Evolutionary conservation across 495 filamentous ascomycete species (phyloP).

Genomic region (Podospora appendiculata): DNA sequence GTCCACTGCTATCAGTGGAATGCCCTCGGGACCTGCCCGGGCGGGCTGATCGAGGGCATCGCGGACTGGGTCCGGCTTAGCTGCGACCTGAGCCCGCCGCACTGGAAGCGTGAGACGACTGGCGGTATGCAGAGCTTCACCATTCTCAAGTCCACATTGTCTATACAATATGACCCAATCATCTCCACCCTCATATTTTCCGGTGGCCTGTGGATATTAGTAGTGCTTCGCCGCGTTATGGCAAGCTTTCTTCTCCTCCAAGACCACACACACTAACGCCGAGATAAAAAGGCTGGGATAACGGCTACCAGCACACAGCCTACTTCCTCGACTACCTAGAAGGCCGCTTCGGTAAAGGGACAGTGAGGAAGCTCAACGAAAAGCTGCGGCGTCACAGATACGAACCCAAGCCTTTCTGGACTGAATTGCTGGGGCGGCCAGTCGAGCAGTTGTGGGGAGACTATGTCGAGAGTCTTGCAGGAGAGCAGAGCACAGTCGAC

Average conservation of each 20-base stretch:
- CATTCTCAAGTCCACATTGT: neutral
- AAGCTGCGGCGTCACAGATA: slow-evolving; percentile 51
- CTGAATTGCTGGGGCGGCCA: slow-evolving; percentile 51
- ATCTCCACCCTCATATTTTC: neutral
- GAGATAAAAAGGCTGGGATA: slow-evolving; percentile 60
- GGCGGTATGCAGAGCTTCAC: slow-evolving; percentile 10
- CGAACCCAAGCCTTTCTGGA: slow-evolving; percentile 62
- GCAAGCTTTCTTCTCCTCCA: too few relatives aligned
- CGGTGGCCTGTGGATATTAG: too few relatives aligned
- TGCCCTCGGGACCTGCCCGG: slow-evolving; percentile 54
- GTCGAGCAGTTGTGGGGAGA: slow-evolving; percentile 68
- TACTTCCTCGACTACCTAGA: slow-evolving; percentile 82
- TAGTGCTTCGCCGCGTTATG: too few relatives aligned
- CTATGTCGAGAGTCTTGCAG: slow-evolving; percentile 36
- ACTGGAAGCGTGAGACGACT: slow-evolving; percentile 59
- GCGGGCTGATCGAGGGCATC: slow-evolving; percentile 83
- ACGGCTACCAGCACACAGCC: slow-evolving; percentile 85
- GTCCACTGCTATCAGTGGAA: slow-evolving; percentile 94
- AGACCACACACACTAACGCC: neutral
- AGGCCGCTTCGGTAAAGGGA: slow-evolving; percentile 56
- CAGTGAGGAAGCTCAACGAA: slow-evolving; percentile 68
- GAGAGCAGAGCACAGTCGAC: neutral
- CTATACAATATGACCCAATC: neutral
- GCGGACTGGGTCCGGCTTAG: slow-evolving; percentile 88
- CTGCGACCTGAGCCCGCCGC: slow-evolving; percentile 65